A percentile compares a stretch with the other conserved stretches of the same genome.
Evolutionary conservation across 495 filamentous ascomycete species (phyloP).

Genomic region (Penicillium waksmanii): DNA sequence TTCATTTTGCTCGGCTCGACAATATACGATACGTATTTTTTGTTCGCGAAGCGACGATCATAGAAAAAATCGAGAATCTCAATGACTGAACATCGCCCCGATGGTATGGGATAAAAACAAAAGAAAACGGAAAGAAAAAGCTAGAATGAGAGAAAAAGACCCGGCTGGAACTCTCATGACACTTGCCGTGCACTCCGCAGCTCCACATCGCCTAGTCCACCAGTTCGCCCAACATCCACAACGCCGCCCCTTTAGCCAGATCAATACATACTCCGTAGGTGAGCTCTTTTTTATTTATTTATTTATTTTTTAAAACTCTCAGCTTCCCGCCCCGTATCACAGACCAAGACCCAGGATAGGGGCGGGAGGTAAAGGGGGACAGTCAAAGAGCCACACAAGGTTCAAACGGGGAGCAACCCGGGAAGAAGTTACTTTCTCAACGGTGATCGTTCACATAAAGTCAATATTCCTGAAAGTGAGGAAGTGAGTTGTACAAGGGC

Average conservation of each 20-base stretch:
- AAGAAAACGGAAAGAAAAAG: slow-evolving; percentile 1
- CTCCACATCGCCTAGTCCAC: slow-evolving; percentile 13
- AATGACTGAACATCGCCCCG: background rate
- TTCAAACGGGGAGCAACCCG: slow-evolving; percentile 3
- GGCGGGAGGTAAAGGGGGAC: background rate
- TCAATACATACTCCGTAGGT: background rate
- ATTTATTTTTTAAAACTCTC: background rate
- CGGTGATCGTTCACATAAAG: slow-evolving; percentile 3
- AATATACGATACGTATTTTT: background rate
- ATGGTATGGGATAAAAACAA: background rate
- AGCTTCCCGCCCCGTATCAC: slow-evolving; percentile 3
- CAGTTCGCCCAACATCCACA: slow-evolving; percentile 11
- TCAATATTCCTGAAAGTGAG: background rate
- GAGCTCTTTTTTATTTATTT: background rate
- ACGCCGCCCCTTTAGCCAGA: slow-evolving; percentile 1
- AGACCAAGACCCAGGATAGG: background rate
- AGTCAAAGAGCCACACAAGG: background rate
- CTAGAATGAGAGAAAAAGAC: background rate
- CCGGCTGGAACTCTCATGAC: slow-evolving; percentile 20
- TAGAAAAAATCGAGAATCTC: slow-evolving; percentile 2
- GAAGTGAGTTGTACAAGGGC: background rate
- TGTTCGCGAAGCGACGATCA: background rate
- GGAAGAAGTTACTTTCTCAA: slow-evolving; percentile 3
- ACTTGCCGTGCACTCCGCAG: slow-evolving; percentile 18
- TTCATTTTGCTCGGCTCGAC: background rate